A percentile compares a stretch with the other conserved stretches of the same genome.
Evolutionary conservation across 306 rosid species (phyloP).

Genomic region (Prunus mira): DNA sequence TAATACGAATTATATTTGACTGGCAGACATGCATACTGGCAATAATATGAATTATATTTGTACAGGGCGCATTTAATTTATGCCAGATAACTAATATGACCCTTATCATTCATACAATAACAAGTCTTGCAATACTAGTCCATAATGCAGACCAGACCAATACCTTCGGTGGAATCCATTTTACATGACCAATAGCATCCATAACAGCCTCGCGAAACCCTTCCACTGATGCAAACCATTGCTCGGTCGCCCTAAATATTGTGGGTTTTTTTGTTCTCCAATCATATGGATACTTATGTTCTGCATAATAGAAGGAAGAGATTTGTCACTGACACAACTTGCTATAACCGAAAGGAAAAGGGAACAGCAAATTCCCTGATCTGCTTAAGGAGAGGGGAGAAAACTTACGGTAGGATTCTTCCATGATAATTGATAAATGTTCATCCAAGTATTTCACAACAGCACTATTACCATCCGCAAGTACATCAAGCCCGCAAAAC

Average conservation of each 20-base stretch:
- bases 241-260: conserved; percentile 97
- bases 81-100: not conserved
- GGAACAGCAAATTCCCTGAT: not conserved
- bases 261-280: conserved; percentile 98
- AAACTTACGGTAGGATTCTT: conserved; percentile 78
- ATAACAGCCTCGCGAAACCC: conserved; percentile 81
- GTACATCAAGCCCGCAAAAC: conserved; percentile 92
- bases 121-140: not conserved
- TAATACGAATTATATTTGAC: not conserved
- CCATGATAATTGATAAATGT: conserved; percentile 68
- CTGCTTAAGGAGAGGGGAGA: not conserved
- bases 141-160: conserved; percentile 3
- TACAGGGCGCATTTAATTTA: not conserved
- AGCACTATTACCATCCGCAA: conserved; percentile 83
- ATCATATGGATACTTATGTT: conserved; percentile 98
- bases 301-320: conserved; percentile 45
- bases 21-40: too few relatives aligned
- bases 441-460: conserved; percentile 83
- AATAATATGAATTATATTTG: not conserved
- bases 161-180: conserved; percentile 98
- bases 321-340: conserved; percentile 4
- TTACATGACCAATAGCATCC: conserved; percentile 75
- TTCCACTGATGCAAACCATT: conserved; percentile 99
- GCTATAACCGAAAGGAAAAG: not conserved
- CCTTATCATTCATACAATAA: not conserved